Evolutionary conservation across 768 basidiomycete genomes (phyloP).

Genomic region (Holtermannia corniformis): DNA sequence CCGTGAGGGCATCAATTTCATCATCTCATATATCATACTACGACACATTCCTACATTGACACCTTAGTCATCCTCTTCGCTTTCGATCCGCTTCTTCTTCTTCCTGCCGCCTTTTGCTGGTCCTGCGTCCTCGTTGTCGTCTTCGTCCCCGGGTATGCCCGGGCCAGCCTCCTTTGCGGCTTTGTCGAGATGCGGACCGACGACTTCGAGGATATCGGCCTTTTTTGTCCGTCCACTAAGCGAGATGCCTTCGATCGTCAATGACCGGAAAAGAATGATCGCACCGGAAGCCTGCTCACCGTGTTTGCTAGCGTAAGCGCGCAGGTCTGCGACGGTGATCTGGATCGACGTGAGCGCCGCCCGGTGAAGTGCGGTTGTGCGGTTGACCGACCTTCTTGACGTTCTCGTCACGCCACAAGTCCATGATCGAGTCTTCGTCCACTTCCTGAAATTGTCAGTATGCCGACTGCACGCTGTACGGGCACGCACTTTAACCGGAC

Average conservation of each 20-base stretch:
- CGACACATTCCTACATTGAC: no score
- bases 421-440: not conserved
- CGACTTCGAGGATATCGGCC: conserved; percentile 23
- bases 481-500: conserved; percentile 61
- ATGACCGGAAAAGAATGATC: not conserved
- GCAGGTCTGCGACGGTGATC: conserved; percentile 30
- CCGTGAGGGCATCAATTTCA: no score
- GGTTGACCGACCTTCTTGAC: conserved; percentile 53
- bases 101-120: not conserved
- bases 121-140: not conserved
- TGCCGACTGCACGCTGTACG: conserved; percentile 1
- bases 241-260: conserved; percentile 18
- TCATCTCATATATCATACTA: no score
- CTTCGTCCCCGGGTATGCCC: not conserved
- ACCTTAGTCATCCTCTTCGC: not conserved
- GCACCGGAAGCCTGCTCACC: conserved; percentile 15
- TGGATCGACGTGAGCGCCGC: not conserved
- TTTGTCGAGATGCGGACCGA: conserved; percentile 12
- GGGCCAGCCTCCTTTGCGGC: not conserved
- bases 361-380: not conserved
- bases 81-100: not conserved
- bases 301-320: conserved; percentile 23
- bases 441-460: not conserved
- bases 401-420: conserved; percentile 42
- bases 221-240: conserved; percentile 25